Base-by-base conservation (phyloP, 2,329 filamentous ascomycete genomes). In the Escovopsis sp. region DNA sequence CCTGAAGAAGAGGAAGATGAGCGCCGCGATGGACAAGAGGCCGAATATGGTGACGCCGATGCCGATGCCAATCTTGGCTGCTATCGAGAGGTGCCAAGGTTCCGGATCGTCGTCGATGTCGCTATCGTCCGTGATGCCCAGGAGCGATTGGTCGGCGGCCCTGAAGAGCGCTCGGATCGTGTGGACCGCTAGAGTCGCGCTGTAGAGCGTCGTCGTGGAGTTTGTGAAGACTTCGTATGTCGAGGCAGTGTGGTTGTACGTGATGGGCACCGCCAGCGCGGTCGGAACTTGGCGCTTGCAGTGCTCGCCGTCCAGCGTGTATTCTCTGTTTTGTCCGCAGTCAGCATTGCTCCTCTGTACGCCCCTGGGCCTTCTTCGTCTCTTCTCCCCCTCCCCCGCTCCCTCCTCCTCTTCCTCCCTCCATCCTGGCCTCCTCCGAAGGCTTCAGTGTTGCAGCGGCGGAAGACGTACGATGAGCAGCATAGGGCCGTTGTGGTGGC, bases 401-500 rank as follows among this genome's bases (percentile, higher is more conserved):
- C 11, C 27, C 11, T 30, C 8, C 11, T 30, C 7, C 11, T 30
- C 9, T 8, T 30, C 27, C 11, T 11, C 27, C 11, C 8, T 30
- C 11, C 27, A 30, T 30, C 27, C 9, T 11, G 27, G 8, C 27
- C 27, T 9, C 9, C 11, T 30, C 8, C 8, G 8, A 30, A 11
- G 27, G 9, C 8, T 3, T n/a, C n/a, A n/a, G n/a, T 30, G 27
- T 30, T 9, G 20, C 25, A 15, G 43, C 9, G 9, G 27, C 29
- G 13, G 4, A 16, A 9, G 30, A 58, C 62, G 44, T 59, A 65
- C 62, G 57, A 62, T 41, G 62, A 65, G 40, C 62, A 65, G 45
- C 62, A 64, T 13, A 63, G 50, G 5, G 60, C 60, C 10, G 61
- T 64, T 7, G 59, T 64, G n/a, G 58, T 63, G 25, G 55, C 54